A percentile compares a stretch with the other conserved stretches of the same genome.
Evolutionary conservation across 2,329 filamentous ascomycete species (phyloP).

Genomic region (Venturiaceae sp.): DNA sequence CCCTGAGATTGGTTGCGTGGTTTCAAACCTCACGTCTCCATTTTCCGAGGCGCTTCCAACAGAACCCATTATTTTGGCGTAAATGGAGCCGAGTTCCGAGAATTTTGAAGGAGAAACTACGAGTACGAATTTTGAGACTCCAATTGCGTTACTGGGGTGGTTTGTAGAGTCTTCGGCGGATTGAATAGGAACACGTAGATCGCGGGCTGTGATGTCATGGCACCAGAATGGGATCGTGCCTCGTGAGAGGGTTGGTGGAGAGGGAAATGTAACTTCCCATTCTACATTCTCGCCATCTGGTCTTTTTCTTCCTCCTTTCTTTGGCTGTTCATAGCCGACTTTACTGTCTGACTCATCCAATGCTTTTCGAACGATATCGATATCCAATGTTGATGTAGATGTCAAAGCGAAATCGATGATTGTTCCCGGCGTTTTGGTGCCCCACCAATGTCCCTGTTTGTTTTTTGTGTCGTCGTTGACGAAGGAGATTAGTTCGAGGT

Average conservation of each 20-base stretch:
- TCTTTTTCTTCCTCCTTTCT: constrained; percentile 42
- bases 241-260: constrained; percentile 26
- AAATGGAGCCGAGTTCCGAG: not conserved
- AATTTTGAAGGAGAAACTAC: constrained; percentile 8
- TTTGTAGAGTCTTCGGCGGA: constrained; percentile 22
- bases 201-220: constrained; percentile 49
- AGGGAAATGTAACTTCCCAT: constrained; percentile 48
- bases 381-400: not conserved
- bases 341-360: not conserved
- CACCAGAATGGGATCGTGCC: constrained; percentile 50
- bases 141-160: constrained; percentile 44
- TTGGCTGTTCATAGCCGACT: constrained; percentile 39
- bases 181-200: constrained; percentile 43
- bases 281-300: constrained; percentile 47
- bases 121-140: constrained; percentile 24
- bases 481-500: constrained; percentile 59
- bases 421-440: constrained; percentile 37
- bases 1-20: not conserved
- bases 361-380: not conserved
- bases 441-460: constrained; percentile 46
- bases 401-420: constrained; percentile 53
- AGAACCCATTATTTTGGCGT: not conserved
- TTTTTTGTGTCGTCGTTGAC: constrained; percentile 28
- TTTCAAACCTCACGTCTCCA: not conserved
- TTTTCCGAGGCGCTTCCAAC: not conserved